Percentiles rank a stretch among this genome's conserved stretches.
phyloP scores from a whole-genome alignment of 208 protist genomes.

The Leishmania tropica region DNA sequence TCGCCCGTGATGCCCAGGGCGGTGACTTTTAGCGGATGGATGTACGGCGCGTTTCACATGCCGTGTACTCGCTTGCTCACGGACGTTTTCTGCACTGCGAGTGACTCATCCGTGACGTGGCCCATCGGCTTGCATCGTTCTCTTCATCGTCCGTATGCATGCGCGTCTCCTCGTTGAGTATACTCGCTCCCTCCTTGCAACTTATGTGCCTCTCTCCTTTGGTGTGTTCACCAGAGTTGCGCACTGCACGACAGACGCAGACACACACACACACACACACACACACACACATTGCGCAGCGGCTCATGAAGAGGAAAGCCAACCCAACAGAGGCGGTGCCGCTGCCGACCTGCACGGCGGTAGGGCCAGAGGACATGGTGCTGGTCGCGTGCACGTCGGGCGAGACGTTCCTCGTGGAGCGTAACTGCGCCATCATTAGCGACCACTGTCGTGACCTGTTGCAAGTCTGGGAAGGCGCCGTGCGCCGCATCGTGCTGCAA shows the following conservation, averaged over 20 bases:
- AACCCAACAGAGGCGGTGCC: constrained; percentile 18
- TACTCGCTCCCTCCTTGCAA: not conserved
- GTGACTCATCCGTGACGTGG: not conserved
- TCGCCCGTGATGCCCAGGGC: not conserved
- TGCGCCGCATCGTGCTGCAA: constrained; percentile 1
- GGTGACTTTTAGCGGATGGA: not conserved
- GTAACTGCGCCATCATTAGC: constrained; percentile 76
- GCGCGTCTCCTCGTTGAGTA: not conserved
- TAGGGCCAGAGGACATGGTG: constrained; percentile 52
- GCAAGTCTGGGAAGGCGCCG: constrained; percentile 28
- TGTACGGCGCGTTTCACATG: not conserved
- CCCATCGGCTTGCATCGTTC: not conserved
- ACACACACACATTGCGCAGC: not conserved
- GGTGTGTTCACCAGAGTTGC: not conserved
- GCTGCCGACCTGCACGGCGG: constrained; percentile 20
- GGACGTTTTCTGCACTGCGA: not conserved
- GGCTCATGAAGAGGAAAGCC: constrained; percentile 25
- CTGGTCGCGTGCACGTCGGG: constrained; percentile 46
- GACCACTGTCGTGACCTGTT: constrained; percentile 33
- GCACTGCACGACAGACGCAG: not conserved
- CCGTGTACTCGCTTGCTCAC: not conserved
- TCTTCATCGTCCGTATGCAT: not conserved
- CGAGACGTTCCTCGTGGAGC: constrained; percentile 53
- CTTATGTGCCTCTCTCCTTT: not conserved
- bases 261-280: not conserved